Conservation (phyloP, 2,329 filamentous ascomycete genomes). For the Colletotrichum theobromicola region DNA sequence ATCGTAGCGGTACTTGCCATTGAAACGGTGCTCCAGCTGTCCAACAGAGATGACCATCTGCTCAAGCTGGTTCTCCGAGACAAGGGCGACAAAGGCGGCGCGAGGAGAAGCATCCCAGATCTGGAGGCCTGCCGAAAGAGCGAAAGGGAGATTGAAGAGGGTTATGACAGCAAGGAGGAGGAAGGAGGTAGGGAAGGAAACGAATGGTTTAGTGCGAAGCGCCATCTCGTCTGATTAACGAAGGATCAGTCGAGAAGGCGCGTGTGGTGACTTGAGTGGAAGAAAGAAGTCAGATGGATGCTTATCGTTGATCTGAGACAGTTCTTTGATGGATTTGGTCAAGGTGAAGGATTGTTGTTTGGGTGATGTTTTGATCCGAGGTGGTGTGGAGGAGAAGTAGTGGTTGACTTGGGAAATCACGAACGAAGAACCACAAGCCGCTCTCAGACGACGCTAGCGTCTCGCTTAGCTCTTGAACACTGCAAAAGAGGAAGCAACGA, state of each 20-base stretch:
- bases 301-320: not conserved
- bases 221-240: not conserved
- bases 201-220: not conserved
- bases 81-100: slow-evolving; percentile 65
- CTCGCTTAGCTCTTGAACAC: not conserved
- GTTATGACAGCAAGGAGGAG: not conserved
- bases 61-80: slow-evolving; percentile 73
- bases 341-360: not conserved
- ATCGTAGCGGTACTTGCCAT: slow-evolving; percentile 81
- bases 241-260: not conserved
- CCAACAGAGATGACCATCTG: slow-evolving; percentile 73
- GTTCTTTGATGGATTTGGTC: not conserved
- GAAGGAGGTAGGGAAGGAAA: not conserved
- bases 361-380: not conserved
- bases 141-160: not conserved
- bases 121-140: not conserved
- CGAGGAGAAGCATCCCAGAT: slow-evolving; percentile 28
- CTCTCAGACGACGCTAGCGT: not conserved
- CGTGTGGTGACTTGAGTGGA: not conserved
- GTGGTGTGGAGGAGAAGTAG: not conserved
- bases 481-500: not conserved
- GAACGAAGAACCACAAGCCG: not conserved
- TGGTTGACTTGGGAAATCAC: not conserved
- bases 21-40: slow-evolving; percentile 68
- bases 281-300: not conserved